Base-by-base conservation (phyloP, 306 rosid species). In the Vachellia pachyceras region DNA sequence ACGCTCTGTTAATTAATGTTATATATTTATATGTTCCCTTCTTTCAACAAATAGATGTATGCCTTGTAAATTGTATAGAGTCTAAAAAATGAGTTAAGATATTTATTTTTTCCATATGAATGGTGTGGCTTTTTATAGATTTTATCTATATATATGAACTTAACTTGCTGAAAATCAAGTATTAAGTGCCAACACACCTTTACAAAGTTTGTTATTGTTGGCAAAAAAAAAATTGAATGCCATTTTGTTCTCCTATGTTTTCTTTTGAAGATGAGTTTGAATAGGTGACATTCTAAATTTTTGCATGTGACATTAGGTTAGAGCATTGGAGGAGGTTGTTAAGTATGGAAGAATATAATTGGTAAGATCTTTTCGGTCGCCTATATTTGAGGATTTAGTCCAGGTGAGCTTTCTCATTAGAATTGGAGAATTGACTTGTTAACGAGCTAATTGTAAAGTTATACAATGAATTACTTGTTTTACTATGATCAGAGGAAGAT, bases 311-410 rank as follows among this genome's bases (percentile, higher is more conserved):
- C 69, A 55, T 78, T 80, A 96, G 99, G 93, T 87, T 72, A 98
- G 97, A 84, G 88, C 89, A 58, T 87, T 96, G 63, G 94, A 96
- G 90, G 97, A 90, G 82, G 99, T 97, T 60, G 94, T 93, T 57
- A 90, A 88, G 63, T 96, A 89, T 69, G 99, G 98, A 82, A 92
- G 98, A 81, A 82, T 80, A 44, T 89, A 96, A 77, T 78, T 96
- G 89, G 93, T 88, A 6, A 80, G 86, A 54, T 96, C 88, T 85
- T 96, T 86, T 80, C 88, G 80, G 84, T 65, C 85, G 82, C 88
- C 97, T 13, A 84, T 74, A 49, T 94, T 89, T 84, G 87, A 92
- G 84, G 97, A 90, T 44, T 77, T 96, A 77, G 97, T 94, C 78
- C 94, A 87, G 98, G 99, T 96, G 84, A 80, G 11, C 76, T 84